Evolutionary conservation across 75 land plant species (phyloP).

Genomic region (Azolla pinnata): DNA sequence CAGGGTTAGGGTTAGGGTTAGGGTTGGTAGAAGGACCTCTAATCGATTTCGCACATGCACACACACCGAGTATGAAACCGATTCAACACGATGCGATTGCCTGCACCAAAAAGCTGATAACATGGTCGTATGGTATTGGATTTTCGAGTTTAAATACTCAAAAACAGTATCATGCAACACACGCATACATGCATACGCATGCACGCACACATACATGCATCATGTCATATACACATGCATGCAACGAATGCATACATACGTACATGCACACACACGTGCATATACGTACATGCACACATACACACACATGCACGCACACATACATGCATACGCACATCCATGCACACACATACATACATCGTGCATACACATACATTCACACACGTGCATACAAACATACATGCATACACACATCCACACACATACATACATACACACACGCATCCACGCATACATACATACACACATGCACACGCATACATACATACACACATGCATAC

Average conservation of each 20-base stretch:
- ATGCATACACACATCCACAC: neutral
- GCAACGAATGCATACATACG: neutral
- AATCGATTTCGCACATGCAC: no score
- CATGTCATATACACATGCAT: neutral
- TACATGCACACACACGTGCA: neutral
- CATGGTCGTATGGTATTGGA: no score
- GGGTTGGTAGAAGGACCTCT: no score
- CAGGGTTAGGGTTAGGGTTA: no score
- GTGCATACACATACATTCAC: neutral
- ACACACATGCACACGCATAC: neutral
- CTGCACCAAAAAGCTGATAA: no score
- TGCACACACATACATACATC: neutral
- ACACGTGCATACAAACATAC: neutral
- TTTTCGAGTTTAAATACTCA: no score
- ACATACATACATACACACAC: neutral
- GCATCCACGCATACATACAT: neutral
- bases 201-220: no score
- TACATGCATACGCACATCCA: neutral
- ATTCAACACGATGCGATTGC: no score
- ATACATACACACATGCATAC: neutral
- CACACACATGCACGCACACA: neutral
- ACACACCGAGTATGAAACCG: no score
- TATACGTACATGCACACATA: neutral
- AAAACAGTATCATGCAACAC: no score
- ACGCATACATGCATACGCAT: no score